Evolutionary conservation across 1,139 yeast genomes (phyloP).

Genomic region (Scheffersomyces illinoinensis): DNA sequence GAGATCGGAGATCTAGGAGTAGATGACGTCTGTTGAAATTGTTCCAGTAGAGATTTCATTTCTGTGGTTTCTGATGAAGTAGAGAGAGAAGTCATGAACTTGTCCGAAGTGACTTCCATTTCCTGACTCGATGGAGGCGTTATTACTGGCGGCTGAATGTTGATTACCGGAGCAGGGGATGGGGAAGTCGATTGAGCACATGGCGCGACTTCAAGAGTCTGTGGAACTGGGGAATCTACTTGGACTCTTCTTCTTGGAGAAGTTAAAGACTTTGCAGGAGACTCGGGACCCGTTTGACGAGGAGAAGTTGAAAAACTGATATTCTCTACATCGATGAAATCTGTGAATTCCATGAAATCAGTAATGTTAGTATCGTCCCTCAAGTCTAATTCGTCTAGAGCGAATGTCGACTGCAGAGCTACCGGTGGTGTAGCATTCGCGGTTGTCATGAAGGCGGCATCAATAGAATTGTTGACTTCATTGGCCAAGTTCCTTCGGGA

Average conservation of each 20-base stretch:
- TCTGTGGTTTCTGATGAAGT: conserved; percentile 5
- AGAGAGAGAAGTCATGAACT: background rate
- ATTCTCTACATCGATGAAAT: conserved; percentile 61
- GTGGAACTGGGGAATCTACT: background rate
- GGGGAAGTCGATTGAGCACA: background rate
- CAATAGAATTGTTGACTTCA: conserved; percentile 11
- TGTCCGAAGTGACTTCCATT: conserved; percentile 1
- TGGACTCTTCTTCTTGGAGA: conserved; percentile 1
- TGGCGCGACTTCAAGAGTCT: conserved; percentile 15
- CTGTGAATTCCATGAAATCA: conserved; percentile 61
- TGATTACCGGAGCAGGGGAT: conserved; percentile 1
- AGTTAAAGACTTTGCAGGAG: background rate
- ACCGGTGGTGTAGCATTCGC: background rate
- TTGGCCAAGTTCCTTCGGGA: conserved; percentile 14
- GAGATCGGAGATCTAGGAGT: conserved; percentile 14
- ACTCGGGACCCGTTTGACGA: background rate
- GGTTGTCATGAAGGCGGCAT: conserved; percentile 1
- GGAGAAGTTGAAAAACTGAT: conserved; percentile 29
- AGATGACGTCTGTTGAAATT: background rate
- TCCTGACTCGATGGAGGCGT: conserved; percentile 10
- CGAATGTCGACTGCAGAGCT: background rate
- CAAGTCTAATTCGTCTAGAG: background rate
- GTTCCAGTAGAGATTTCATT: background rate
- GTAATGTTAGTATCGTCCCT: conserved; percentile 13
- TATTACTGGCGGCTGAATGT: background rate